Conservation (phyloP, 345 rosid genomes). For the Citropsis articulata region DNA sequence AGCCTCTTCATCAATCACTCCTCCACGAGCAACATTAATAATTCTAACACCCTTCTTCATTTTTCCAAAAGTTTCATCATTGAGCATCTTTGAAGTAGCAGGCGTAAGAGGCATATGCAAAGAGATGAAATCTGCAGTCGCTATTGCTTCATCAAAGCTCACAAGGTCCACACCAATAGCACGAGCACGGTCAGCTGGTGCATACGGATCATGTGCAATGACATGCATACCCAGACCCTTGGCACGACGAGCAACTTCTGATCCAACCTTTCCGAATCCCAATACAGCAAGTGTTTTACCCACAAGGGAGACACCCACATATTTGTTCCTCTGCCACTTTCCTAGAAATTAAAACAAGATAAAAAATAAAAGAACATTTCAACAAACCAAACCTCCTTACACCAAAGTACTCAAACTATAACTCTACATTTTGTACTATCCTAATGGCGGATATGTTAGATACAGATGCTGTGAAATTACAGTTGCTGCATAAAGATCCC, state of each 20-base stretch:
- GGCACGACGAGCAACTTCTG: constrained; percentile 87
- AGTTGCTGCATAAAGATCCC: neutral
- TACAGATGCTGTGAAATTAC: no score
- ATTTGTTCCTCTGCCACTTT: constrained; percentile 79
- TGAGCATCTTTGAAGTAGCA: constrained; percentile 64
- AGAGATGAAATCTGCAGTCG: constrained; percentile 80
- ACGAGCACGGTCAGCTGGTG: constrained; percentile 86
- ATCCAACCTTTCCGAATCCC: constrained; percentile 92
- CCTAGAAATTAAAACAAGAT: constrained; percentile 32
- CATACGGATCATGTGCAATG: constrained; percentile 85
- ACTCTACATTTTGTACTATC: neutral
- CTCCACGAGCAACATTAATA: constrained; percentile 88
- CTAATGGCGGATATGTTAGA: no score
- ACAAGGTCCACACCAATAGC: constrained; percentile 80
- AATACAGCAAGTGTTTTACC: constrained; percentile 77
- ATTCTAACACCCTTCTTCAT: constrained; percentile 92
- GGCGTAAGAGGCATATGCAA: constrained; percentile 91
- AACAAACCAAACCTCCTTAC: neutral
- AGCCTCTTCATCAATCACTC: constrained; percentile 90
- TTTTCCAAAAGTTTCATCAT: constrained; percentile 75
- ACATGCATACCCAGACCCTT: constrained; percentile 95
- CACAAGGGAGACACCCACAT: constrained; percentile 85
- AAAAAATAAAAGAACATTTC: no score
- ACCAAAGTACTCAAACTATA: neutral
- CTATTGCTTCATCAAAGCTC: constrained; percentile 72